Conservation (phyloP, 768 basidiomycete species). For the Tricholoma matsutake region DNA sequence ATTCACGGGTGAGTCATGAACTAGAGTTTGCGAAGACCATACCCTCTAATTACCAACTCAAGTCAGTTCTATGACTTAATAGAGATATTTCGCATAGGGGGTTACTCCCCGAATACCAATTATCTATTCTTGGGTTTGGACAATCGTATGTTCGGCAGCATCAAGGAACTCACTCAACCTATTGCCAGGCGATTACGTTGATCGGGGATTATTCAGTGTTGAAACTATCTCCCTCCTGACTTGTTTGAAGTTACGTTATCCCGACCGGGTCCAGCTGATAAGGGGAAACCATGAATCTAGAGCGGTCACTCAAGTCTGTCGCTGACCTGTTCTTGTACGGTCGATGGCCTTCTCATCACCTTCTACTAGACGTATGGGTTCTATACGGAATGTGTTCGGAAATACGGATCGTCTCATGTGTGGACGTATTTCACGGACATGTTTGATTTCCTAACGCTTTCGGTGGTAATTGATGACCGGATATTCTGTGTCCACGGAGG, state of each 20-base stretch:
- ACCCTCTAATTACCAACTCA: conserved; percentile 38
- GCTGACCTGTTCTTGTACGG: conserved; percentile 16
- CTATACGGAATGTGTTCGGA: conserved; percentile 96
- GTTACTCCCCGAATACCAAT: conserved; percentile 94
- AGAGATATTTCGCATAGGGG: conserved; percentile 98
- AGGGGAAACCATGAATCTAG: conserved; percentile 97
- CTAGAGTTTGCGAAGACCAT: conserved; percentile 6
- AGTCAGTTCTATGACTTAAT: conserved; percentile 99
- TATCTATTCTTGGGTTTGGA: conserved; percentile 92
- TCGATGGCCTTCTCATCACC: conserved; percentile 25
- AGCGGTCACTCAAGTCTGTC: conserved; percentile 92
- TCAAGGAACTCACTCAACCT: conserved; percentile 7
- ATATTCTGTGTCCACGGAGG: conserved; percentile 99
- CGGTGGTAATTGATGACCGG: conserved; percentile 96
- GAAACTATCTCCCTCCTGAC: conserved; percentile 97
- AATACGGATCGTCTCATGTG: conserved; percentile 93
- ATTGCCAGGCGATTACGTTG: conserved; percentile 90
- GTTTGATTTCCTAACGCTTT: conserved; percentile 98
- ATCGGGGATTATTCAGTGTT: conserved; percentile 95
- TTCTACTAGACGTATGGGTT: conserved; percentile 88
- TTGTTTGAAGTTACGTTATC: conserved; percentile 95
- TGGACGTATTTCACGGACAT: conserved; percentile 99
- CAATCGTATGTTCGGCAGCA: conserved; percentile 13
- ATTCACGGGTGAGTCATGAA: conserved; percentile 86
- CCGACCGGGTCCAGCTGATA: conserved; percentile 94